Evolutionary conservation across 2,329 filamentous ascomycete genomes (phyloP).

Genomic region (Leptoxyphium fumago): DNA sequence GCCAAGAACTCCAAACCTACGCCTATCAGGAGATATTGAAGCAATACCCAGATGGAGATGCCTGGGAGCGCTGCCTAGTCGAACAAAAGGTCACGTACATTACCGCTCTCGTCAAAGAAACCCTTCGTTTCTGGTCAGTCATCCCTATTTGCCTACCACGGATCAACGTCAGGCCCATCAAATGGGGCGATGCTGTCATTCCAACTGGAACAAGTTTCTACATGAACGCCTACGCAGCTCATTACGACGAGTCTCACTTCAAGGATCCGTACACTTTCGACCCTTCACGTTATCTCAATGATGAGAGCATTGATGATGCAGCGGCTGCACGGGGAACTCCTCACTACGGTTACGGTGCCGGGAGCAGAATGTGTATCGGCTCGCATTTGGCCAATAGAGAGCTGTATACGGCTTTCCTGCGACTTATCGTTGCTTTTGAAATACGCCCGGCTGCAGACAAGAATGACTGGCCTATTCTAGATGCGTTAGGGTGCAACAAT

Average conservation of each 20-base stretch:
- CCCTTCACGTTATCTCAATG: slow-evolving; percentile 54
- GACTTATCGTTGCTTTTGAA: slow-evolving; percentile 33
- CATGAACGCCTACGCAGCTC: slow-evolving; percentile 62
- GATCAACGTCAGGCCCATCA: slow-evolving; percentile 56
- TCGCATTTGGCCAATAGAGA: slow-evolving; percentile 25
- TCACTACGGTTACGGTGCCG: slow-evolving; percentile 34
- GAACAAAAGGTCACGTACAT: slow-evolving; percentile 68
- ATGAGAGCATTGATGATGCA: slow-evolving; percentile 29
- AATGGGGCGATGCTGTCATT: slow-evolving; percentile 51
- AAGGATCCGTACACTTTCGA: slow-evolving; percentile 46
- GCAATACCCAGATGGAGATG: slow-evolving; percentile 57
- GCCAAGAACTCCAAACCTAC: slow-evolving; percentile 54
- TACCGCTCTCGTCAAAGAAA: slow-evolving; percentile 64
- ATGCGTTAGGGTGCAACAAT: slow-evolving; percentile 31
- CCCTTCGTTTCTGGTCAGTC: slow-evolving; percentile 63
- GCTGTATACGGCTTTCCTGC: slow-evolving; percentile 32
- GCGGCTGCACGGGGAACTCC: slow-evolving; percentile 27
- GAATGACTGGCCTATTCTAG: slow-evolving; percentile 28
- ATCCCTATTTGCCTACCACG: slow-evolving; percentile 66
- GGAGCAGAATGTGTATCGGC: slow-evolving; percentile 27
- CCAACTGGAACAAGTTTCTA: slow-evolving; percentile 68
- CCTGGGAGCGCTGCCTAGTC: slow-evolving; percentile 57
- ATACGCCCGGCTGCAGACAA: slow-evolving; percentile 27
- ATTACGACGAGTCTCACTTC: slow-evolving; percentile 59
- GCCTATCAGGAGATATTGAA: slow-evolving; percentile 57